Evolutionary conservation across 2,329 filamentous ascomycete genomes (phyloP), one percentile per base, ranked within the genome.

Genomic region (Intubia oerlemansii): DNA sequence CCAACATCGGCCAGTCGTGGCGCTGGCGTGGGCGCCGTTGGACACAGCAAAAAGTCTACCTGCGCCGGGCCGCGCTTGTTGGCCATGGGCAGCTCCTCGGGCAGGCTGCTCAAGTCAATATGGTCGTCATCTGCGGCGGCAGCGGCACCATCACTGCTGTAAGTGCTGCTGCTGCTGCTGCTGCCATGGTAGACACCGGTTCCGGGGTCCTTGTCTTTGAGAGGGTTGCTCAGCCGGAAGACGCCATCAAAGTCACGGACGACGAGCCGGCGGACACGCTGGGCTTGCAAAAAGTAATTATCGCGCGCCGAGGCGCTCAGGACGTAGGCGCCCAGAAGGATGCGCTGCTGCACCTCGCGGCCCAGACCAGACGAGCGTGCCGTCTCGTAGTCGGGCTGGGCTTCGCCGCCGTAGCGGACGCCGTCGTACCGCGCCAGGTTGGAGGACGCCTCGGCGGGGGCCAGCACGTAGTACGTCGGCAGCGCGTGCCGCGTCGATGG

Each of bases 401-500:
- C 44, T 38, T 8, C 42, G 12, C 17, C 11, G n/a, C 88, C 88
- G 49, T 91, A 98, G 9, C 88, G 75, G n/a, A 95, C 69, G 13
- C 88, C 88, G 42, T 98, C 90, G 48, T 93, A 98, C 47, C 91
- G 93, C 32, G 88, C 80, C 3, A 98, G 66, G 42, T 98, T 98
- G 11, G 85, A 95, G 2, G 81, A 81, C 4, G 88, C 88, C 51
- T 98, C 88, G 11, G 88, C 85, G 0, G 88, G 81, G 1, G 88
- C 90, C 32, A 98, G 70, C 32, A 98, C 66, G 49, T 98, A 98
- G 55, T 98, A 98, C 19, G 88, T 78, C 13, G 82, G 79, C 1
- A 98, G 65, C 0, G 88, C 85, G 39, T 79, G 72, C 36, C 69
- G 74, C 2, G 85, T 98, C 1, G 73, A 68, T 1, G 85, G 84